phyloP scores from a whole-genome alignment of 2,329 filamentous ascomycete genomes.

The Fusarium algeriense region DNA sequence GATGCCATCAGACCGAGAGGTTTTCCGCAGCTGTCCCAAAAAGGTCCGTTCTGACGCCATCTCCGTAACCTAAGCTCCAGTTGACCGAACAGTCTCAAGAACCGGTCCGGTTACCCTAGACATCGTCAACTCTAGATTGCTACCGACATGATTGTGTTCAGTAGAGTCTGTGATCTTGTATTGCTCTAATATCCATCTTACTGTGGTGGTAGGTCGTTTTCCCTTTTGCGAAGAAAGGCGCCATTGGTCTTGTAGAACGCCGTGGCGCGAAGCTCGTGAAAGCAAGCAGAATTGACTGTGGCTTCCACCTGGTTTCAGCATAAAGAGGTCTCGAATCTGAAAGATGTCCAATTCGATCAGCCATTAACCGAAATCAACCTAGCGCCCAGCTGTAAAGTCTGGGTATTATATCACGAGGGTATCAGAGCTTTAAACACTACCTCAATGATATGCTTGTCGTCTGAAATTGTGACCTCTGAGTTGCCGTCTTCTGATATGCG shows the following conservation, averaged over 20 bases:
- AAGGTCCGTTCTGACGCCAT: conserved; percentile 45
- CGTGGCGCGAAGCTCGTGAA: background rate
- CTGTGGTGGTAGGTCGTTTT: background rate
- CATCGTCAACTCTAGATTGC: background rate
- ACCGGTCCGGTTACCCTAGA: conserved; percentile 39
- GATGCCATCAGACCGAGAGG: conserved; percentile 36
- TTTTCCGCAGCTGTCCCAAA: conserved; percentile 24
- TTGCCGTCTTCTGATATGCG: background rate
- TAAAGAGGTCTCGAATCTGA: conserved; percentile 7
- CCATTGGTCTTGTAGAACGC: background rate
- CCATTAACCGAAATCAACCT: conserved; percentile 12
- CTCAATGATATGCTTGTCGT: background rate
- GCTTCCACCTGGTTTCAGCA: background rate
- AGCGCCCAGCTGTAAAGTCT: conserved; percentile 16
- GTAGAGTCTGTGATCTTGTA: background rate
- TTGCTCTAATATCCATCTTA: background rate
- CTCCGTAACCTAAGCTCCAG: conserved; percentile 23
- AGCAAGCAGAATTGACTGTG: background rate
- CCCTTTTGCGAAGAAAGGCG: no score
- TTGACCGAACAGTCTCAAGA: conserved; percentile 9
- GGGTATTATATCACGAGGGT: conserved; percentile 24
- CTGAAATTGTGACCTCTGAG: background rate
- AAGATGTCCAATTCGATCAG: background rate
- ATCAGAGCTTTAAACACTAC: background rate
- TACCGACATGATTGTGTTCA: no score